Base-by-base conservation (phyloP, 495 filamentous ascomycete genomes). In the Echria macrotheca region DNA sequence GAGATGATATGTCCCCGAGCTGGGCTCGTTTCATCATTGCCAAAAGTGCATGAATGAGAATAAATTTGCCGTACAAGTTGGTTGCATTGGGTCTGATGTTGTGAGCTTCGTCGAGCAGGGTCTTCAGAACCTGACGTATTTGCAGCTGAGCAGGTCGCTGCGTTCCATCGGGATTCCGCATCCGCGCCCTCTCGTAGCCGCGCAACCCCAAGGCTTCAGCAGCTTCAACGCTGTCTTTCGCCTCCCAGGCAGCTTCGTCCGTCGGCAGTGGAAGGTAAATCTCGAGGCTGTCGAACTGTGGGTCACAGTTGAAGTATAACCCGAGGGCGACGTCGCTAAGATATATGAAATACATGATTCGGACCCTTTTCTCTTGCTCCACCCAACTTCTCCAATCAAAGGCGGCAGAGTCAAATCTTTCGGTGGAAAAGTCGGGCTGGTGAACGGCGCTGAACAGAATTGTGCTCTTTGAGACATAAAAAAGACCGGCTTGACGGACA, bases 201-300 rank as follows among this genome's bases (percentile, higher is more conserved):
- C 75, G 65, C 8, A 85, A 56, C 5, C 79, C 79, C 15, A 87
- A 65, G 1, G 78, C 76, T 48, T 73, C 69, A n/a, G 80, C 79
- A 56, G 83, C 86, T 17, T 80, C 78, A 10, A 65, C 49, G 3
- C 65, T 44, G 15, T 71, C 71, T 9, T 54, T 63, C 5, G 82
- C 81, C 11, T 85, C 82, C 81, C 81, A 87, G 10, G 79, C 74
- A 25, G 78, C 80, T 58, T 87, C 83, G 51, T 87, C 82, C 1
- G 77, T 69, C 3, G 84, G 83, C 10, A 86, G 57, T 3, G 81
- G 79, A 19, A 87, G 61, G 14, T 69, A 64, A 29, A 84, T 68
- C 47, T 84, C 79, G 31, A 72, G 63, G 8, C 68, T 53, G 37
- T 84, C 76, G 32, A 85, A 75, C 47, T 77, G 68, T 39, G 77